A percentile compares a stretch with the other conserved stretches of the same genome.
Conservation (phyloP, 768 basidiomycete genomes). For the Mycena galopus region DNA sequence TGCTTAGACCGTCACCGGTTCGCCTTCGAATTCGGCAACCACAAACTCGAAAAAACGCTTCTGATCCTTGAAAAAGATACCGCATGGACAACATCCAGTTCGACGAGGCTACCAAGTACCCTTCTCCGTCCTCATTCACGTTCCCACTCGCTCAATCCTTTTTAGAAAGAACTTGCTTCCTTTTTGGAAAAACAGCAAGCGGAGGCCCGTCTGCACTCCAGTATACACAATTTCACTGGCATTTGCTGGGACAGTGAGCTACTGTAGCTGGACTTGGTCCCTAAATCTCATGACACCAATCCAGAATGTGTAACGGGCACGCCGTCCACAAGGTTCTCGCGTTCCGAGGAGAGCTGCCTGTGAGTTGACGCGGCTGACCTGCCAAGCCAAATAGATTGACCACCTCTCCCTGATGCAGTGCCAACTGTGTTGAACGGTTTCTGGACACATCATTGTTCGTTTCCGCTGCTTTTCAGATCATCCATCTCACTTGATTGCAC, state of each 20-base stretch:
- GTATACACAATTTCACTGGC: slow-evolving; percentile 83
- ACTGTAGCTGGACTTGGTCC: slow-evolving; percentile 42
- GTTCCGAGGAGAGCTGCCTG: slow-evolving; percentile 85
- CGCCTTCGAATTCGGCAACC: neutral
- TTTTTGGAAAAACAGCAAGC: slow-evolving; percentile 90
- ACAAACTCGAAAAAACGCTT: slow-evolving; percentile 16
- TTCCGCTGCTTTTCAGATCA: neutral
- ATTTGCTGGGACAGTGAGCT: slow-evolving; percentile 97
- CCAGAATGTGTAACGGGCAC: slow-evolving; percentile 84
- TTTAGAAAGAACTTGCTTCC: slow-evolving; percentile 84
- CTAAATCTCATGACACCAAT: neutral
- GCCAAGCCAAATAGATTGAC: neutral
- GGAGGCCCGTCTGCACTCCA: slow-evolving; percentile 67
- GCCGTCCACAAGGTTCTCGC: slow-evolving; percentile 83
- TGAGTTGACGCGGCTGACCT: slow-evolving; percentile 37
- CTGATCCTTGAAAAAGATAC: too few relatives aligned
- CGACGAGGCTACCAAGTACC: slow-evolving; percentile 84
- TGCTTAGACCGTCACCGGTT: neutral
- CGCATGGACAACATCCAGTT: slow-evolving; percentile 68
- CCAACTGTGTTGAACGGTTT: slow-evolving; percentile 90
- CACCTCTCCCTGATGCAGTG: neutral
- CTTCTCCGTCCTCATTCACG: neutral
- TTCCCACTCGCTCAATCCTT: slow-evolving; percentile 18
- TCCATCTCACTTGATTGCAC: slow-evolving; percentile 56
- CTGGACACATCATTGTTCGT: slow-evolving; percentile 62